These are phyloP conservation scores for Gossypium turneri DNA, from an alignment of 345 rosid genomes.

Conservation along the genomic window DNA sequence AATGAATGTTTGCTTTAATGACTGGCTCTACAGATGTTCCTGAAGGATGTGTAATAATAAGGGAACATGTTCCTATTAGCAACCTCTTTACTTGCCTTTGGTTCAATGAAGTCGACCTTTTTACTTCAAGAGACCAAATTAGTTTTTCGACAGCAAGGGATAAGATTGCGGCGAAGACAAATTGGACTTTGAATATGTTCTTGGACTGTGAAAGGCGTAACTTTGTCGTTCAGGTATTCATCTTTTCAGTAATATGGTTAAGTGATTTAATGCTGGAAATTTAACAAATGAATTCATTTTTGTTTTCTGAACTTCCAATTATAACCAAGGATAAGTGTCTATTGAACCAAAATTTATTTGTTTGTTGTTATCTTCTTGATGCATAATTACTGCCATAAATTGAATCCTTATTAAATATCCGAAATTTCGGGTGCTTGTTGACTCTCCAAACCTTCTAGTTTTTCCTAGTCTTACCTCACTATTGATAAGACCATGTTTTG, in stretches of 20 bases:
- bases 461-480: background rate
- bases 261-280: background rate
- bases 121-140: conserved; percentile 95
- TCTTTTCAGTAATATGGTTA: background rate
- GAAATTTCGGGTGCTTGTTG: background rate
- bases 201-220: conserved; percentile 95
- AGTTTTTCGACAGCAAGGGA: conserved; percentile 95
- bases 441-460: background rate
- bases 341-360: background rate
- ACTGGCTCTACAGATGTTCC: conserved; percentile 78
- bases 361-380: background rate
- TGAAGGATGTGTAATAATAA: conserved; percentile 93
- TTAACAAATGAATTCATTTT: background rate
- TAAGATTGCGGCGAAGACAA: conserved; percentile 64
- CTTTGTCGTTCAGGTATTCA: conserved; percentile 85
- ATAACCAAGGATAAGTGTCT: background rate
- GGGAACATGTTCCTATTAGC: conserved; percentile 92
- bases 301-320: background rate
- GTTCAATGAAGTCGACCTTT: conserved; percentile 97
- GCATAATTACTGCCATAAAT: too few relatives aligned
- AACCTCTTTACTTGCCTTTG: conserved; percentile 94
- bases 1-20: conserved; percentile 6
- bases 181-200: conserved; percentile 89
- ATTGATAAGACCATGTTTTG: background rate
- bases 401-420: background rate